Percentiles rank a stretch among this genome's conserved stretches.
Evolutionary conservation across 352 stramenopile species (phyloP).

Genomic region (Phytophthora pini): DNA sequence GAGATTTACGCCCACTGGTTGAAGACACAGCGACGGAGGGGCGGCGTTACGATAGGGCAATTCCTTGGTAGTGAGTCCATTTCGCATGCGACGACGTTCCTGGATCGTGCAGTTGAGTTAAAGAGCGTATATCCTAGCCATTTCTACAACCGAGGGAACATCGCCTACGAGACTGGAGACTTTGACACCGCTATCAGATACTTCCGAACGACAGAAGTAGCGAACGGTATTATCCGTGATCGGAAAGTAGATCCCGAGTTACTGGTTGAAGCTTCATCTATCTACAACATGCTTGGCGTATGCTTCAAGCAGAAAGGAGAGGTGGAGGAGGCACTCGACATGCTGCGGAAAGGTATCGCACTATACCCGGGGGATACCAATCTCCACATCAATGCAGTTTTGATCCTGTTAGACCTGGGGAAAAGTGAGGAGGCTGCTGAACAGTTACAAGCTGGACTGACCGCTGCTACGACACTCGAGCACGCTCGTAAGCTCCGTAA

Average conservation of each 20-base stretch:
- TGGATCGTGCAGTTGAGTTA: slow-evolving; percentile 44
- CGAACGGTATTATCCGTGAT: slow-evolving; percentile 41
- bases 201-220: slow-evolving; percentile 37
- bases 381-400: slow-evolving; percentile 57
- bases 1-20: slow-evolving; percentile 47
- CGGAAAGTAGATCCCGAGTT: slow-evolving; percentile 52
- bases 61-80: slow-evolving; percentile 44
- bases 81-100: slow-evolving; percentile 22
- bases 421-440: slow-evolving; percentile 26
- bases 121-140: slow-evolving; percentile 44
- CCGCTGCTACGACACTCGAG: slow-evolving; percentile 20
- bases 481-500: slow-evolving; percentile 30
- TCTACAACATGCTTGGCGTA: slow-evolving; percentile 65
- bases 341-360: slow-evolving; percentile 44
- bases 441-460: slow-evolving; percentile 31
- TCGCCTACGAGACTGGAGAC: slow-evolving; percentile 47
- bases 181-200: slow-evolving; percentile 44
- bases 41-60: slow-evolving; percentile 9
- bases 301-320: slow-evolving; percentile 34
- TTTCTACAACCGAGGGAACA: slow-evolving; percentile 44
- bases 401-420: slow-evolving; percentile 36
- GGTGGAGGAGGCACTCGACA: slow-evolving; percentile 33
- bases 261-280: slow-evolving; percentile 30
- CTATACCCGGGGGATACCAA: slow-evolving; percentile 45
- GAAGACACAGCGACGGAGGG: slow-evolving; percentile 10